phyloP scores from a whole-genome alignment of 2,329 filamentous ascomycete genomes.

The Ophiostoma australiae region DNA sequence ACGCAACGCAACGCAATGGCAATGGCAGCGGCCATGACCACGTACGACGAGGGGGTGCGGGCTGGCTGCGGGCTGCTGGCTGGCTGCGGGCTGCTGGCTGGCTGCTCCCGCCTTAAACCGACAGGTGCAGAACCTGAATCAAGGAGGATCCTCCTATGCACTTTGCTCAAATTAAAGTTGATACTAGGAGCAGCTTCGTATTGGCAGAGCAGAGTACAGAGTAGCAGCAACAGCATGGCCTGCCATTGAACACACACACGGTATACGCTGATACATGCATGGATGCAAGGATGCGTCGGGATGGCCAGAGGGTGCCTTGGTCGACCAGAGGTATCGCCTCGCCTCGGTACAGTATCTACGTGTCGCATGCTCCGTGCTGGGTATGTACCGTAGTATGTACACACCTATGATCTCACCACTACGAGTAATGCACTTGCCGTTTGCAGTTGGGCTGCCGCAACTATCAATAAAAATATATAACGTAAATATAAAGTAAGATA shows the following conservation, averaged over 20 bases:
- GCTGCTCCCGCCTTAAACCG: background rate
- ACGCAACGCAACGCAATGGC: too few species aligned
- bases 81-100: background rate
- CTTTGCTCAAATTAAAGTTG: background rate
- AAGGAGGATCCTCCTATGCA: background rate
- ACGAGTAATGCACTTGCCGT: background rate
- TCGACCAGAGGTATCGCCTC: too few species aligned
- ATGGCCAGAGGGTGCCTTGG: too few species aligned
- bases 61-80: background rate
- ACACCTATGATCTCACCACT: background rate
- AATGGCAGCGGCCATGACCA: background rate
- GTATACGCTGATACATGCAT: too few species aligned
- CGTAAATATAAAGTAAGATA: too few species aligned
- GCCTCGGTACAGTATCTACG: too few species aligned
- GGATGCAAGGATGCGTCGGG: too few species aligned
- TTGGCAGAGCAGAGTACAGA: too few species aligned
- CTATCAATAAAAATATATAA: background rate
- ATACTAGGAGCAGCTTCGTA: too few species aligned
- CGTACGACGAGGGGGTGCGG: background rate
- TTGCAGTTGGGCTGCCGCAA: constrained; percentile 4
- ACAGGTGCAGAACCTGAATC: background rate
- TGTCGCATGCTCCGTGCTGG: background rate
- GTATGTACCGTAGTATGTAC: background rate
- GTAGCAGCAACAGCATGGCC: too few species aligned
- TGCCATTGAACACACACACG: too few species aligned